Percentiles rank a stretch among this genome's conserved stretches.
These are phyloP conservation scores for Lactarius trivialis DNA, from an alignment of 768 basidiomycete species.

Conservation along the genomic window DNA sequence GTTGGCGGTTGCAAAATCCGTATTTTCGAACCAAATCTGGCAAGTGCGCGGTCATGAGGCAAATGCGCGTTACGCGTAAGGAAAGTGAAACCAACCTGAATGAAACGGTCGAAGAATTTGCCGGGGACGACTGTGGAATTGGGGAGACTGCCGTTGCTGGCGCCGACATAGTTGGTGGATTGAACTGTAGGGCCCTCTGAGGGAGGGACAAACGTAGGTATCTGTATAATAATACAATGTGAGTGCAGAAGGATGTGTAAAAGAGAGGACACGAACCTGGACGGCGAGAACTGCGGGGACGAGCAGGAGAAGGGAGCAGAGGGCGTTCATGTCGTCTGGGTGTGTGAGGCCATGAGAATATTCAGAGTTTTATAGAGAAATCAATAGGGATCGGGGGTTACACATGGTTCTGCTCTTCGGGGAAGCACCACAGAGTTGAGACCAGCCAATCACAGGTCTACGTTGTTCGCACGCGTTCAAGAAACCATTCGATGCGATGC, in stretches of 20 bases:
- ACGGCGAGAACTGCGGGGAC: conserved; percentile 10
- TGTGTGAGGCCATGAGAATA: not conserved
- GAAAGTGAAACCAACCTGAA: conserved; percentile 25
- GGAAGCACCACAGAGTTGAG: not conserved
- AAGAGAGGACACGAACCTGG: not conserved
- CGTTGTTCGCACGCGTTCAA: not conserved
- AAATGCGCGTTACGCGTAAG: not conserved
- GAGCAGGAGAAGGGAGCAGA: conserved; percentile 1
- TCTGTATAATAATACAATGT: conserved; percentile 13
- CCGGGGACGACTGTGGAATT: conserved; percentile 36
- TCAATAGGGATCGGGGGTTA: not conserved
- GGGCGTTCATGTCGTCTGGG: conserved; percentile 7
- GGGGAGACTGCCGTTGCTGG: conserved; percentile 38
- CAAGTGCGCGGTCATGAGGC: not conserved
- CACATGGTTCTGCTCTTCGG: not conserved
- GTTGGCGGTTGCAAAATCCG: conserved; percentile 38
- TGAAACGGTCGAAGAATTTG: conserved; percentile 41
- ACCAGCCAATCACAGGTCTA: not conserved
- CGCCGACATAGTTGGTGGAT: conserved; percentile 37
- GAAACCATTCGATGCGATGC: not conserved
- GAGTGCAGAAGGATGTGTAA: not conserved
- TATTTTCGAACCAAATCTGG: conserved; percentile 60
- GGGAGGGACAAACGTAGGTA: conserved; percentile 29
- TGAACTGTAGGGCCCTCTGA: conserved; percentile 26
- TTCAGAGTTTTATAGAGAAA: not conserved